Percentiles rank a stretch among this genome's conserved stretches.
Evolutionary conservation across 768 basidiomycete genomes (phyloP).

Genomic region (Leucocoprinus leucothites): DNA sequence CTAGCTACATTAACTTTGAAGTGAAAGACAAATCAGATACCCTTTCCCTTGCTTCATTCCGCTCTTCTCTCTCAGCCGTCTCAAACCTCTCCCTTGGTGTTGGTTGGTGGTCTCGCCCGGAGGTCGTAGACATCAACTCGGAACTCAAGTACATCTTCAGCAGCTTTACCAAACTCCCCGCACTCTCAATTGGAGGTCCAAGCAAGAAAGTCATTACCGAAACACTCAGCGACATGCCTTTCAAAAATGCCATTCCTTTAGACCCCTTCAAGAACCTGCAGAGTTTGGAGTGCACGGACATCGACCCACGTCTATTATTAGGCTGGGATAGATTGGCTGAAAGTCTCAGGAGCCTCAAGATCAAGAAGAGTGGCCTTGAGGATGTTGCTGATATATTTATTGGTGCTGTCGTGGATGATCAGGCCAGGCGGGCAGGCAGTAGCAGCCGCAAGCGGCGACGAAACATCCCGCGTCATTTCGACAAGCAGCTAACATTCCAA

Average conservation of each 20-base stretch:
- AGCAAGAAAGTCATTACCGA: constrained; percentile 66
- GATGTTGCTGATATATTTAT: constrained; percentile 78
- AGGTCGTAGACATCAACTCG: constrained; percentile 57
- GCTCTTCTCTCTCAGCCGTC: constrained; percentile 73
- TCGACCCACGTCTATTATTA: constrained; percentile 78
- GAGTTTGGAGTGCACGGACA: constrained; percentile 68
- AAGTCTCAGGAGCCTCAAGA: constrained; percentile 67
- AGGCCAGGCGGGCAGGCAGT: constrained; percentile 58
- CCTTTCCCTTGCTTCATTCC: constrained; percentile 69
- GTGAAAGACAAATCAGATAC: constrained; percentile 66
- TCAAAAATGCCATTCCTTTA: constrained; percentile 74
- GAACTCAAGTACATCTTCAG: constrained; percentile 88
- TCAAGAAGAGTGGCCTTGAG: constrained; percentile 78
- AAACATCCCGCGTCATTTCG: constrained; percentile 30
- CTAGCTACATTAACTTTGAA: constrained; percentile 64
- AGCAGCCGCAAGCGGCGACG: constrained; percentile 43
- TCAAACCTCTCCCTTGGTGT: constrained; percentile 71
- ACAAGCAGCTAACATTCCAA: constrained; percentile 3
- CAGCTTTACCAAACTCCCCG: constrained; percentile 87
- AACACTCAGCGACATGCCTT: constrained; percentile 64
- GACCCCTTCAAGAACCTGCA: constrained; percentile 84
- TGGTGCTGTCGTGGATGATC: constrained; percentile 76
- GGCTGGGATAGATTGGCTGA: constrained; percentile 83
- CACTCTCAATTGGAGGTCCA: constrained; percentile 64
- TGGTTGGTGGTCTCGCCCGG: constrained; percentile 67